A percentile compares a stretch with the other conserved stretches of the same genome.
Evolutionary conservation across 23 red algal species (phyloP).

Genomic region (Cyanidioschyzon merolae): DNA sequence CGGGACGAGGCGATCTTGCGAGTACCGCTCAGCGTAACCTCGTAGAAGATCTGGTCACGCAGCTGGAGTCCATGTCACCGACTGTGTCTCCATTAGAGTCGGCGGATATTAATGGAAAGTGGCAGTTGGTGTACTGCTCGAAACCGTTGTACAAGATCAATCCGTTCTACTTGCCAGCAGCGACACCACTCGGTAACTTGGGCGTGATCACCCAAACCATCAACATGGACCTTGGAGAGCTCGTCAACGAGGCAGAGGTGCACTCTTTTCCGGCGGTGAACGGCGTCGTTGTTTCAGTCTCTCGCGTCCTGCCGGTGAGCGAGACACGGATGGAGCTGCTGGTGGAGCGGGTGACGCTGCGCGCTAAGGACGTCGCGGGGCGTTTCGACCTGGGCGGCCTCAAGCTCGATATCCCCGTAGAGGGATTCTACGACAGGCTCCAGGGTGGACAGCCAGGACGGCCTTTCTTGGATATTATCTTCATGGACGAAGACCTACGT

Average conservation of each 20-base stretch:
- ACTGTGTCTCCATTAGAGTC: slow-evolving; percentile 55
- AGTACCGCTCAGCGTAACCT: slow-evolving; percentile 31
- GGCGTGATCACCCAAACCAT: slow-evolving; percentile 64
- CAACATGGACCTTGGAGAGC: slow-evolving; percentile 38
- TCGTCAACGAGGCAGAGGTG: slow-evolving; percentile 69
- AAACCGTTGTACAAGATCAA: slow-evolving; percentile 45
- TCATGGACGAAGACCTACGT: neutral
- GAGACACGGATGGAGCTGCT: slow-evolving; percentile 59
- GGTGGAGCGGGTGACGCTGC: slow-evolving; percentile 56
- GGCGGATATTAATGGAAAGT: slow-evolving; percentile 47
- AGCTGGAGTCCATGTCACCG: slow-evolving; percentile 67
- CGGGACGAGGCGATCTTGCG: slow-evolving; percentile 48
- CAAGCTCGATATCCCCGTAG: slow-evolving; percentile 60
- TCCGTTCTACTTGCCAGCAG: slow-evolving; percentile 39
- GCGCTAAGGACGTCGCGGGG: slow-evolving; percentile 48
- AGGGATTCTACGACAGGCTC: slow-evolving; percentile 46
- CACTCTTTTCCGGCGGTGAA: slow-evolving; percentile 51
- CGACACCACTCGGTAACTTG: slow-evolving; percentile 45
- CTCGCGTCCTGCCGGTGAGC: slow-evolving; percentile 58
- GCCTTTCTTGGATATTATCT: slow-evolving; percentile 60
- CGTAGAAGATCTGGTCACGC: slow-evolving; percentile 66
- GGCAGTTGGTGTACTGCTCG: slow-evolving; percentile 63
- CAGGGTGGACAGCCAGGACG: slow-evolving; percentile 29
- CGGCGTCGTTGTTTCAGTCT: slow-evolving; percentile 37
- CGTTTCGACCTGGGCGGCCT: slow-evolving; percentile 75